Percentiles rank a stretch among this genome's conserved stretches.
These are phyloP conservation scores for Fistulinella prunicolor DNA, from an alignment of 768 basidiomycete genomes.

Conservation along the genomic window DNA sequence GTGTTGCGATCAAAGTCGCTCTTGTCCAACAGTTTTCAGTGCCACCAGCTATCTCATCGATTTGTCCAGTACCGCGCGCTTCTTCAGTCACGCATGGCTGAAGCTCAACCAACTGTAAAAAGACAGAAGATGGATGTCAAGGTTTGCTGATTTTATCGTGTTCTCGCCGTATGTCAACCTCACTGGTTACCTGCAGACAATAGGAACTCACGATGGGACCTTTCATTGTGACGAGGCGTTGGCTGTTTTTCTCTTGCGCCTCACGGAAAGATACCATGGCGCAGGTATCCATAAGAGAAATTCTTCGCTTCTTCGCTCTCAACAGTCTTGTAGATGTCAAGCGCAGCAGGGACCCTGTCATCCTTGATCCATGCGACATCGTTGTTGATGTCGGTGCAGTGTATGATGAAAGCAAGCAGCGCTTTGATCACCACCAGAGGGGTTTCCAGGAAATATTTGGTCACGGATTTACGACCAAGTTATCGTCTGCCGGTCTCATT, in stretches of 20 bases:
- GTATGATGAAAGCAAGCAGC: conserved; percentile 73
- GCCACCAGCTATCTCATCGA: neutral
- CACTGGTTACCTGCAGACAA: conserved; percentile 45
- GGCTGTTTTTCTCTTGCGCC: conserved; percentile 84
- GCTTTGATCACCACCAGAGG: conserved; percentile 96
- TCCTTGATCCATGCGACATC: conserved; percentile 82
- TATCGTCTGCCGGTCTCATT: conserved; percentile 89
- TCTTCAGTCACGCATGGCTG: conserved; percentile 16
- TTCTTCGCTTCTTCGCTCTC: neutral
- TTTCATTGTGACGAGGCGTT: conserved; percentile 98
- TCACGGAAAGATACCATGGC: conserved; percentile 69
- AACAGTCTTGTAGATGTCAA: conserved; percentile 48
- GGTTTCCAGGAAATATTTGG: conserved; percentile 91
- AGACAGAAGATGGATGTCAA: conserved; percentile 45
- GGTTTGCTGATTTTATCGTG: conserved; percentile 22
- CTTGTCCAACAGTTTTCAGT: neutral
- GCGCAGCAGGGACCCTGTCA: conserved; percentile 67
- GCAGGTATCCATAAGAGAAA: conserved; percentile 50
- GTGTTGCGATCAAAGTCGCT: conserved; percentile 1
- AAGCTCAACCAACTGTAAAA: conserved; percentile 33
- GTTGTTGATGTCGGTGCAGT: conserved; percentile 95
- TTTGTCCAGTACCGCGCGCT: neutral
- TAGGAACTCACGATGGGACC: conserved; percentile 93
- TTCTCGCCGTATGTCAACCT: neutral
- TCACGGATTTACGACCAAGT: conserved; percentile 80